Evolutionary conservation across 345 rosid species (phyloP), one percentile per base, ranked within the genome.

Genomic region (Murraya paniculata): DNA sequence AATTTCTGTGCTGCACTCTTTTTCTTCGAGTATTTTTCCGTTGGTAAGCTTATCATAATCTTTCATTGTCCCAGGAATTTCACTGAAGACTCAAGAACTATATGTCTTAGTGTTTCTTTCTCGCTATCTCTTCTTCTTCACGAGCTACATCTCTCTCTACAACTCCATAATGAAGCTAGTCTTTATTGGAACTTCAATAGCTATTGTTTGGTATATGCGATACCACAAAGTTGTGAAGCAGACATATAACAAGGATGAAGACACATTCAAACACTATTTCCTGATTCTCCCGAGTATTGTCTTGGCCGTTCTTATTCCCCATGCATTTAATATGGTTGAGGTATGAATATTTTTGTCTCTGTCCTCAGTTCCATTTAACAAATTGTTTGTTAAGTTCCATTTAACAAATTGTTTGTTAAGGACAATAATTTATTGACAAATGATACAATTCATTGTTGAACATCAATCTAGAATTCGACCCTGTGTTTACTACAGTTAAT

Each of bases 181-280:
- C 33, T 88, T 85, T 27, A 55, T 85, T 5, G 88, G 85, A 68
- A 86, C 81, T 50, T 83, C 89, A 35, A 21, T 88, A 39, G 74
- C 79, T 38, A 85, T 88, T 69, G 81, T 88, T 53, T 85, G 89
- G 91, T 86, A 86, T 77, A 88, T 88, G 81, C 76, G 88, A 57
- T 70, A 56, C 73, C 91, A 88, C 78, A 83, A 83, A 69, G 80
- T 86, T 28, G 88, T 88, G 58, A 77, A 78, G 79, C 87, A 76
- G 70, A 80, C 87, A 19, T 82, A 84, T 71, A 65, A 66, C 78
- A 84, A 77, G 79, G 84, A 80, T 2, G 65, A 82, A 67, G 89
- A 86, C 61, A 82, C 83, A 2, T 84, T 82, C 70, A 68, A 74
- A n/a, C 89, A 84, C 36, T 80, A 80, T 60, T 30, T 74, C 58